These are phyloP conservation scores for Zopfia rhizophila DNA, from an alignment of 2,329 filamentous ascomycete species.

Conservation along the genomic window DNA sequence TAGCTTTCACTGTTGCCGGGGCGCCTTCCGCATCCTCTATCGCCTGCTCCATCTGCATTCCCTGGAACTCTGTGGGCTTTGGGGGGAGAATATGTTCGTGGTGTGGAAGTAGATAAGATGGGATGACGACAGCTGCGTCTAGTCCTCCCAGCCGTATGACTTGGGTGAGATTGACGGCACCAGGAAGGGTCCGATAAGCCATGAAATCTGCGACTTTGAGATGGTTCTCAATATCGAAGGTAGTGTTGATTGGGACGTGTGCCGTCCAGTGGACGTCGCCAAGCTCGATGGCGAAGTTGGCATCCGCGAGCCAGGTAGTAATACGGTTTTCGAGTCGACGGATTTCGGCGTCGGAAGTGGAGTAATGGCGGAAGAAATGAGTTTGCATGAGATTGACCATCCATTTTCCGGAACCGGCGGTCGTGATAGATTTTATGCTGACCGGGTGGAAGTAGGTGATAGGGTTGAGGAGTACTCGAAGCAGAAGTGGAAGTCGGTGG, in stretches of 20 bases:
- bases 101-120: slow-evolving; percentile 63
- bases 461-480: slow-evolving; percentile 59
- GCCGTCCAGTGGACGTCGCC: slow-evolving; percentile 57
- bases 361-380: slow-evolving; percentile 62
- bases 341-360: slow-evolving; percentile 56
- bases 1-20: slow-evolving; percentile 55
- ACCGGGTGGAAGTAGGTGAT: slow-evolving; percentile 65
- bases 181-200: slow-evolving; percentile 59
- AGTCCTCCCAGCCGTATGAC: slow-evolving; percentile 63
- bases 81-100: slow-evolving; percentile 64
- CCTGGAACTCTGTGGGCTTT: slow-evolving; percentile 47
- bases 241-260: slow-evolving; percentile 60
- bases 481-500: slow-evolving; percentile 62
- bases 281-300: slow-evolving; percentile 63
- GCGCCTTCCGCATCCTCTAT: slow-evolving; percentile 56
- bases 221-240: slow-evolving; percentile 59
- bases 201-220: slow-evolving; percentile 61
- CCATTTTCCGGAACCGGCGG: slow-evolving; percentile 63
- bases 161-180: slow-evolving; percentile 57
- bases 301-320: slow-evolving; percentile 61
- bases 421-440: slow-evolving; percentile 61
- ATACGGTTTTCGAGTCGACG: slow-evolving; percentile 58
- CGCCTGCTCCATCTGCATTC: slow-evolving; percentile 47
- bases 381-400: slow-evolving; percentile 59
- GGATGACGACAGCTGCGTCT: slow-evolving; percentile 61